These are phyloP conservation scores for Phaffia rhodozyma DNA, from an alignment of 1,284 basidiomycete genomes.

Conservation along the genomic window DNA sequence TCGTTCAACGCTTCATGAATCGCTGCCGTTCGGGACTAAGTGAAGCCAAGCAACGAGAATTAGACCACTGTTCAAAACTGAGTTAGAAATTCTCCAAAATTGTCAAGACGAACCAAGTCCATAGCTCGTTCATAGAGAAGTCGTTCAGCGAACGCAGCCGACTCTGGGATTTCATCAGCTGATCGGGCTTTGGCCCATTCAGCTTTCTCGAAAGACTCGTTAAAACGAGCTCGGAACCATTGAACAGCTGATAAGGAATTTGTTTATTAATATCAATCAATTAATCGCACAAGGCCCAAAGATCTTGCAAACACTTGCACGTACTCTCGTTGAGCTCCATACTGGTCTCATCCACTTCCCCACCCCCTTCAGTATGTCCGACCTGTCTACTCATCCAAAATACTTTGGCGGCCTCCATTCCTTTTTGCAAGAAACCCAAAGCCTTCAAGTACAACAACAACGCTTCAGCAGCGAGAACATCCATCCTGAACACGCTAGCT, in stretches of 20 bases:
- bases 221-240: conserved; percentile 45
- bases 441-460: conserved; percentile 87
- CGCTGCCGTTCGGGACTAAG: conserved; percentile 79
- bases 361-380: conserved; percentile 18
- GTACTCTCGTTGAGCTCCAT: conserved; percentile 43
- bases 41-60: background rate
- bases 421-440: conserved; percentile 83
- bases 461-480: conserved; percentile 48
- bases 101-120: conserved; percentile 33
- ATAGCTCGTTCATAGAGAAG: conserved; percentile 45
- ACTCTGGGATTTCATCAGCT: conserved; percentile 39
- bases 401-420: conserved; percentile 50
- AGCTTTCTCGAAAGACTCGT: conserved; percentile 46
- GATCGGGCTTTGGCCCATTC: conserved; percentile 42
- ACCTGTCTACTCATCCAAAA: conserved; percentile 35
- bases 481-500: conserved; percentile 22
- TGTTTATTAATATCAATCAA: background rate
- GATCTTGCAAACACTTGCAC: conserved; percentile 19
- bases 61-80: background rate
- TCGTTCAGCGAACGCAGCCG: conserved; percentile 39
- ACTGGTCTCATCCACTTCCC: conserved; percentile 30
- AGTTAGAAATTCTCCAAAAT: background rate
- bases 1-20: conserved; percentile 79
- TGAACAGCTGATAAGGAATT: conserved; percentile 37
- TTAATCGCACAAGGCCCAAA: background rate